Conservation (phyloP, 2,329 filamentous ascomycete genomes). For the Aureobasidium sp. region DNA sequence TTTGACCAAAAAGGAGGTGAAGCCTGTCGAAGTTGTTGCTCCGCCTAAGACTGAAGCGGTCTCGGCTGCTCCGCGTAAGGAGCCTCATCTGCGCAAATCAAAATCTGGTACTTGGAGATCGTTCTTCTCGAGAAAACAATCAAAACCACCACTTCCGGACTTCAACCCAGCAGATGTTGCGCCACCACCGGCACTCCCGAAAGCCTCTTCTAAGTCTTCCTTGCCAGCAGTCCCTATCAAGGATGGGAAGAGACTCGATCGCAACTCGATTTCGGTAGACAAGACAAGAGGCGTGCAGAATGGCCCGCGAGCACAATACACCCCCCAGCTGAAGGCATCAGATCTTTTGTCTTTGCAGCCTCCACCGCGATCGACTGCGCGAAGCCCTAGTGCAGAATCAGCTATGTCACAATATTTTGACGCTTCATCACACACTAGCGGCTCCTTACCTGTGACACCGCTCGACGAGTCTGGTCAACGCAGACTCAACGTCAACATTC, state of each 20-base stretch:
- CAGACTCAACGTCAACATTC: conserved; percentile 67
- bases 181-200: neutral
- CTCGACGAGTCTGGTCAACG: conserved; percentile 15
- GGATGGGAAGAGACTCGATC: neutral
- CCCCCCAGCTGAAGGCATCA: neutral
- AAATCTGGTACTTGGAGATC: conserved; percentile 12
- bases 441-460: neutral
- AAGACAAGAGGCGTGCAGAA: neutral
- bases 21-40: neutral
- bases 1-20: neutral
- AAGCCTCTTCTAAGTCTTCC: neutral
- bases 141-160: conserved; percentile 5
- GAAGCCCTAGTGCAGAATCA: neutral
- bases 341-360: neutral
- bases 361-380: neutral
- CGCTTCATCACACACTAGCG: conserved; percentile 3
- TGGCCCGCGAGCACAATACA: neutral
- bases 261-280: neutral
- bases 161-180: conserved; percentile 1
- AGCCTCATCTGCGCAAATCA: conserved; percentile 8
- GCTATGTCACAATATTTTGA: conserved; percentile 5
- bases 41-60: neutral
- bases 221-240: neutral
- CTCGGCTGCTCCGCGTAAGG: neutral
- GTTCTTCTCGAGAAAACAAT: conserved; percentile 8